phyloP scores from a whole-genome alignment of 1,139 yeast species.

The Taphrina flavorubra region DNA sequence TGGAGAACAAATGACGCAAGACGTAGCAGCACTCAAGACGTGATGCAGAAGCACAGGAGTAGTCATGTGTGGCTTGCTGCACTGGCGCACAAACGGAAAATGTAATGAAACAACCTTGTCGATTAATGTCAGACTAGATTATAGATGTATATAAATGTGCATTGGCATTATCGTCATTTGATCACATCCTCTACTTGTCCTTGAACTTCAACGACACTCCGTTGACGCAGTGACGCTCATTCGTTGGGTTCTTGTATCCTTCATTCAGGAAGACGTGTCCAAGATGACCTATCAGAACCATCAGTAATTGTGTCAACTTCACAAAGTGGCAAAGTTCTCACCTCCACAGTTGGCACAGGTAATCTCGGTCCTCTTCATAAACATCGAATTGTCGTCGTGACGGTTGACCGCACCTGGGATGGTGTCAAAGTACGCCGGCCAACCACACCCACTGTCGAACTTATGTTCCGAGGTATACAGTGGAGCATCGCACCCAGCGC shows the following conservation, averaged over 20 bases:
- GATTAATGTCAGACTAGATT: slow-evolving; percentile 2
- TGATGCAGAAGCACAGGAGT: background rate
- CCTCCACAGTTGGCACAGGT: slow-evolving; percentile 87
- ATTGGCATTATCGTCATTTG: background rate
- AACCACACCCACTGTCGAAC: slow-evolving; percentile 90
- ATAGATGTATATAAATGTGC: background rate
- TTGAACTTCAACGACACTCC: slow-evolving; percentile 69
- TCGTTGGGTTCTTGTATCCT: slow-evolving; percentile 87
- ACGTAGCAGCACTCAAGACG: slow-evolving; percentile 1
- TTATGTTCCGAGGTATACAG: slow-evolving; percentile 79
- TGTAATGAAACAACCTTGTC: slow-evolving; percentile 12
- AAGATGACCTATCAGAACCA: slow-evolving; percentile 56
- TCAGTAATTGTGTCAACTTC: slow-evolving; percentile 13
- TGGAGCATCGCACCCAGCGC: slow-evolving; percentile 86
- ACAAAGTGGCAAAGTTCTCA: slow-evolving; percentile 58
- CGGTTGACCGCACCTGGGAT: slow-evolving; percentile 76
- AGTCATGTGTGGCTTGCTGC: background rate
- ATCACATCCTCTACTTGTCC: slow-evolving; percentile 46
- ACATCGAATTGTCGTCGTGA: slow-evolving; percentile 65
- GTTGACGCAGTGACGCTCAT: slow-evolving; percentile 93
- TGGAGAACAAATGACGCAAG: background rate
- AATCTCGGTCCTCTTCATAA: slow-evolving; percentile 87
- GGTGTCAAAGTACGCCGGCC: slow-evolving; percentile 96
- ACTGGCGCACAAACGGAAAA: background rate
- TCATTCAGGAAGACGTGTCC: slow-evolving; percentile 66